Conservation (phyloP, 495 filamentous ascomycete species). For the Aspergillus bertholletiae region DNA sequence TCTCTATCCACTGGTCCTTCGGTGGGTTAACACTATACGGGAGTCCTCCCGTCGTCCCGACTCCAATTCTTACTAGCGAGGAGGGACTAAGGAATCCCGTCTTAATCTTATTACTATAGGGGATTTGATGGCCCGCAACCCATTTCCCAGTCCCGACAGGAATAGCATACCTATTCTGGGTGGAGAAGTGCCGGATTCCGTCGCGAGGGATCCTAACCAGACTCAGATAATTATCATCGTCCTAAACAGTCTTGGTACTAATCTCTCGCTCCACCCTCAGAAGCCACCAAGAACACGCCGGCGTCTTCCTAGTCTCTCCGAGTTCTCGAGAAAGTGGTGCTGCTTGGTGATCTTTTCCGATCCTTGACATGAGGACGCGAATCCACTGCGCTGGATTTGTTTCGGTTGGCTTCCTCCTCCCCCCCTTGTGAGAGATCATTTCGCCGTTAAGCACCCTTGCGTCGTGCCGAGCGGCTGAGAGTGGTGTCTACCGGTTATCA, state of each 20-base stretch:
- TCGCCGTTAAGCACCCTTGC: not conserved
- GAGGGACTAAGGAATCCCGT: not conserved
- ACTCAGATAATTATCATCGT: not conserved
- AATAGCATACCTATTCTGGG: not conserved
- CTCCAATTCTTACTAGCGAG: not conserved
- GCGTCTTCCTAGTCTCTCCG: not conserved
- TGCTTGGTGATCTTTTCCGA: not conserved
- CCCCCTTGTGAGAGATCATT: not conserved
- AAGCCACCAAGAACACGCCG: not conserved
- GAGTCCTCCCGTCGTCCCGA: not conserved
- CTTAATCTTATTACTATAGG: not conserved
- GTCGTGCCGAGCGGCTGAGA: not conserved
- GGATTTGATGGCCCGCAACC: not conserved
- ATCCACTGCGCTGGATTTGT: not conserved
- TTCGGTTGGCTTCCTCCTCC: not conserved
- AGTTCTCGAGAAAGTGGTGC: not conserved
- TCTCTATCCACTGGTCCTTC: too few species aligned
- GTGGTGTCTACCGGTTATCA: not conserved
- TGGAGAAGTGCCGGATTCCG: not conserved
- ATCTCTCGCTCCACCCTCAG: not conserved
- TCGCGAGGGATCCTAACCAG: not conserved
- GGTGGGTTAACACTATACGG: not conserved
- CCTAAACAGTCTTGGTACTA: not conserved
- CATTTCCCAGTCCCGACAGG: not conserved
- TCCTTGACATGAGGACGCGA: not conserved